These are phyloP conservation scores for Smithsoniella earleae DNA, from an alignment of 163 green algal genomes.

Conservation along the genomic window DNA sequence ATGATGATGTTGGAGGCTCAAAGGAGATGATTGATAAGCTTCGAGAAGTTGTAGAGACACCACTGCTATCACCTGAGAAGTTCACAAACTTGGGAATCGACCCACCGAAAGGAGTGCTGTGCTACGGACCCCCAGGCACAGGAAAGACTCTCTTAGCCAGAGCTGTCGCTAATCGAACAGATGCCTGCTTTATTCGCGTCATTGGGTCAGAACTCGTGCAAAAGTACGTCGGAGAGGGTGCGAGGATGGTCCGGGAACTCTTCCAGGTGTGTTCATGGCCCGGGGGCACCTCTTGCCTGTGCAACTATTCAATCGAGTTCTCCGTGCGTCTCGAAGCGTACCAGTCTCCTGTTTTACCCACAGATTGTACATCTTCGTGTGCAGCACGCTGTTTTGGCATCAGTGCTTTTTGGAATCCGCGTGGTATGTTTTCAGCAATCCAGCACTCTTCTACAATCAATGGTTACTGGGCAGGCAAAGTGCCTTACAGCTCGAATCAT, in stretches of 20 bases:
- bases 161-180: constrained; percentile 97
- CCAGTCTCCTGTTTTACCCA: too few relatives aligned
- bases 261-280: constrained; percentile 47
- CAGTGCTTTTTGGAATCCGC: too few relatives aligned
- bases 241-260: constrained; percentile 91
- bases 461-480: too few relatives aligned
- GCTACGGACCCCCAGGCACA: constrained; percentile 74
- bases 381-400: too few relatives aligned
- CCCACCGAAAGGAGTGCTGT: constrained; percentile 95
- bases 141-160: constrained; percentile 97
- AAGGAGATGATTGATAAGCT: constrained; percentile 80
- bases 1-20: constrained; percentile 82
- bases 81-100: constrained; percentile 98
- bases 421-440: too few relatives aligned
- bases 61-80: constrained; percentile 97
- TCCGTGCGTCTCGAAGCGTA: too few relatives aligned
- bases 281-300: too few relatives aligned
- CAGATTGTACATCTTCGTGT: too few relatives aligned
- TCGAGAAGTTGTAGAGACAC: constrained; percentile 91
- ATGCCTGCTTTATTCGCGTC: constrained; percentile 99
- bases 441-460: too few relatives aligned
- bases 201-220: constrained; percentile 98
- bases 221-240: constrained; percentile 98
- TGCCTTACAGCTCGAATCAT: too few relatives aligned
- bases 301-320: too few relatives aligned